phyloP scores from a whole-genome alignment of 2,329 filamentous ascomycete genomes.

The Colletotrichum cereale region DNA sequence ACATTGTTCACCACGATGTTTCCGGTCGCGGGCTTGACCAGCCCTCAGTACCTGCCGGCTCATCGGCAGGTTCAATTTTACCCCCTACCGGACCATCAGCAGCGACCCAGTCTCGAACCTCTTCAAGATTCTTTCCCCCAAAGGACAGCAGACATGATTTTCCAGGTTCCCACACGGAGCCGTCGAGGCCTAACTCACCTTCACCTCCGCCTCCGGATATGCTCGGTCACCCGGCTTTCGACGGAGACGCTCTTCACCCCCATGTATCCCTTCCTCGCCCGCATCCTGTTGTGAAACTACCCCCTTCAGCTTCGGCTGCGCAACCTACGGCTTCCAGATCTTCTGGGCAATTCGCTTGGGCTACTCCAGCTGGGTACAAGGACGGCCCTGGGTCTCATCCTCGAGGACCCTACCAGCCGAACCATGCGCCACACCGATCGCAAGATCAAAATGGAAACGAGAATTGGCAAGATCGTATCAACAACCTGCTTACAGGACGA shows the following conservation, averaged over 20 bases:
- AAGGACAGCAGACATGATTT: conserved; percentile 62
- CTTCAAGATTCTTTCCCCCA: conserved; percentile 74
- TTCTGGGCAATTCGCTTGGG: conserved; percentile 51
- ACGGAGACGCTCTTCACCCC: conserved; percentile 73
- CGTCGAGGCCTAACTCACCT: conserved; percentile 66
- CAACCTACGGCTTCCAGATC: conserved; percentile 49
- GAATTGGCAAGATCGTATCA: conserved; percentile 87
- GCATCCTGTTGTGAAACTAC: conserved; percentile 84
- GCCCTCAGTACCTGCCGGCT: not conserved
- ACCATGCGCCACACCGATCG: conserved; percentile 43
- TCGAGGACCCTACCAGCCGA: conserved; percentile 24
- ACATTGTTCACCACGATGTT: conserved; percentile 46
- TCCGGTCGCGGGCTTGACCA: conserved; percentile 7
- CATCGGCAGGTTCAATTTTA: not conserved
- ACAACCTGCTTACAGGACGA: conserved; percentile 78
- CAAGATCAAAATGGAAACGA: conserved; percentile 53
- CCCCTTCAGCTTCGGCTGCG: conserved; percentile 65
- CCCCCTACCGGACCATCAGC: conserved; percentile 40
- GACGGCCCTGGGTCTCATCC: conserved; percentile 43
- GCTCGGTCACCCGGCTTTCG: conserved; percentile 78
- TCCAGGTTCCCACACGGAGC: conserved; percentile 48
- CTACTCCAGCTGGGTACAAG: conserved; percentile 49
- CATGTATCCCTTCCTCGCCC: conserved; percentile 78
- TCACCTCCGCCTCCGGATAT: conserved; percentile 80
- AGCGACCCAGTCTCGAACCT: conserved; percentile 62